Conservation (phyloP, 768 basidiomycete genomes). For the Arthromyces matolae region DNA sequence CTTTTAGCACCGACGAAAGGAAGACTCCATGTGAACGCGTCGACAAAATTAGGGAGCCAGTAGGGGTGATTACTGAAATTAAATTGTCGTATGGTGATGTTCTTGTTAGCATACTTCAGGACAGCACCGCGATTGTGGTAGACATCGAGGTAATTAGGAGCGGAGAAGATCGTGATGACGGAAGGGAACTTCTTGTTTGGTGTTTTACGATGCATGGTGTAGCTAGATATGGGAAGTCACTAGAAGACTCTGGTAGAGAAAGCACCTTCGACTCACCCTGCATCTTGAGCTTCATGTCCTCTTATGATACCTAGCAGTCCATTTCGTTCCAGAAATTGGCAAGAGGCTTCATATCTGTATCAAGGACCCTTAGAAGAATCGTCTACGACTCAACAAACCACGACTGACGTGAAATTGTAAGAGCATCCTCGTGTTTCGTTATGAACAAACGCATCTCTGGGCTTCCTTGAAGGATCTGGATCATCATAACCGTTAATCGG, state of each 20-base stretch:
- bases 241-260: too few relatives aligned
- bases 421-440: constrained; percentile 90
- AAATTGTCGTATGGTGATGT: constrained; percentile 91
- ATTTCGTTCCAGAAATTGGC: constrained; percentile 91
- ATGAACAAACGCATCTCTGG: constrained; percentile 65
- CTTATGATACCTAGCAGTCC: constrained; percentile 89
- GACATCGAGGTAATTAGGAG: constrained; percentile 94
- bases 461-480: constrained; percentile 46
- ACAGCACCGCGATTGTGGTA: constrained; percentile 97
- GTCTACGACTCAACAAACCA: neutral
- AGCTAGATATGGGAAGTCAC: too few relatives aligned
- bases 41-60: constrained; percentile 97
- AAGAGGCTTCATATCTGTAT: constrained; percentile 75
- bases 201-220: constrained; percentile 94
- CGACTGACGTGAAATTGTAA: constrained; percentile 88
- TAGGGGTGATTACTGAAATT: constrained; percentile 81
- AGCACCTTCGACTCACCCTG: constrained; percentile 62
- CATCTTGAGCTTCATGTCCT: constrained; percentile 96
- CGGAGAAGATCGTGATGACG: constrained; percentile 97
- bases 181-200: constrained; percentile 93
- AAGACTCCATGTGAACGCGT: constrained; percentile 96
- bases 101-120: constrained; percentile 95
- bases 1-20: constrained; percentile 98
- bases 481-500: constrained; percentile 90
- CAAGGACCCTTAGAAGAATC: constrained; percentile 25